phyloP scores from a whole-genome alignment of 495 filamentous ascomycete species.

The Hyaloscypha finlandica region DNA sequence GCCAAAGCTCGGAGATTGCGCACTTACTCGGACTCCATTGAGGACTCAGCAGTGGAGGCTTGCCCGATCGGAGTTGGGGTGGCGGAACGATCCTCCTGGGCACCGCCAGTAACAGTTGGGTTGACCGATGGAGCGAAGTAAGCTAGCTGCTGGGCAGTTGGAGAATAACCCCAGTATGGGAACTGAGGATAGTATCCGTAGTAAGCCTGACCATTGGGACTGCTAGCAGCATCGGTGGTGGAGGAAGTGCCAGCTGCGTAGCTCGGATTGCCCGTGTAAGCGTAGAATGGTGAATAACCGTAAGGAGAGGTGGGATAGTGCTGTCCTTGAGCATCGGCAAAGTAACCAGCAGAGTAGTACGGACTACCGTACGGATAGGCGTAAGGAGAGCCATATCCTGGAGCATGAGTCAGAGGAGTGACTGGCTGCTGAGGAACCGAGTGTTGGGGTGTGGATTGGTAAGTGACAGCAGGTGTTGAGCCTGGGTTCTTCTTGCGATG shows the following conservation, averaged over 20 bases:
- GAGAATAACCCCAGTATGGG: neutral
- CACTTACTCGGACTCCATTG: constrained; percentile 7
- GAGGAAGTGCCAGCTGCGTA: neutral
- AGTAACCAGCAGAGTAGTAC: constrained; percentile 9
- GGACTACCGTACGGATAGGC: constrained; percentile 15
- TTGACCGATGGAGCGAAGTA: constrained; percentile 1
- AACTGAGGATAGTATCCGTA: constrained; percentile 11
- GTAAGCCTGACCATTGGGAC: neutral
- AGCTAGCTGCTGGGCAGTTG: neutral
- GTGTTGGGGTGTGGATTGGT: neutral
- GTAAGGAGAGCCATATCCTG: constrained; percentile 11
- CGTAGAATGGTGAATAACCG: neutral
- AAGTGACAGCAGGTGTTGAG: neutral
- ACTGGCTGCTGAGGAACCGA: neutral
- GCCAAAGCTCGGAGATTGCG: neutral
- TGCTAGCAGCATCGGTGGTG: constrained; percentile 3
- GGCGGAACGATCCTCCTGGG: constrained; percentile 23
- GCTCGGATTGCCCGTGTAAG: neutral
- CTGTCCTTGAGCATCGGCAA: constrained; percentile 10
- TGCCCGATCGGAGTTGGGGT: constrained; percentile 25
- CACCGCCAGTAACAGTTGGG: neutral
- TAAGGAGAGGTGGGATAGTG: constrained; percentile 1
- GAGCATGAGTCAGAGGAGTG: constrained; percentile 13
- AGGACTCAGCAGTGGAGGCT: constrained; percentile 9
- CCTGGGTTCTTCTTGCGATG: neutral